Conservation (phyloP, 108 stramenopile genomes). For the Phaeodactylum tricornutum region DNA sequence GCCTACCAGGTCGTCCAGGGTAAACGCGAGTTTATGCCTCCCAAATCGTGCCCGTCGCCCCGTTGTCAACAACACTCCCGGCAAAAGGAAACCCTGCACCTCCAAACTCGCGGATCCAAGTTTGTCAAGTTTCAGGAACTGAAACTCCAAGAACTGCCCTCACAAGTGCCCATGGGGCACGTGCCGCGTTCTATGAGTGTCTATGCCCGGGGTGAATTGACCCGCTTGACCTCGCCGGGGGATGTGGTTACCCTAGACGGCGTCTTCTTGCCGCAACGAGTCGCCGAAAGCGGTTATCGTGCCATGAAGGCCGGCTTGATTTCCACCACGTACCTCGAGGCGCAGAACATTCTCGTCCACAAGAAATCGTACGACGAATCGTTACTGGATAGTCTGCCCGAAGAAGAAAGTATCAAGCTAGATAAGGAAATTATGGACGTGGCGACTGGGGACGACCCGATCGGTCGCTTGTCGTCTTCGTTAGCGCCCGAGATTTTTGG, state of each 20-base stretch:
- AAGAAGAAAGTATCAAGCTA: conserved; percentile 40
- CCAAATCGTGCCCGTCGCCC: conserved; percentile 51
- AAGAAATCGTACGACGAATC: conserved; percentile 85
- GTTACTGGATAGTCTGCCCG: conserved; percentile 23
- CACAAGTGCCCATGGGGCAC: conserved; percentile 97
- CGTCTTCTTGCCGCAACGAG: conserved; percentile 83
- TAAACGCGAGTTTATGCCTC: conserved; percentile 74
- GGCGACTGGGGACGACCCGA: conserved; percentile 63
- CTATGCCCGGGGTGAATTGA: conserved; percentile 85
- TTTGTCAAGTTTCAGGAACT: conserved; percentile 97
- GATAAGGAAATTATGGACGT: conserved; percentile 48
- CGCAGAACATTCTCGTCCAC: conserved; percentile 75
- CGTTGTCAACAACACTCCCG: conserved; percentile 28
- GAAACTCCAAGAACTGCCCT: conserved; percentile 92
- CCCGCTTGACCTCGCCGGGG: conserved; percentile 83
- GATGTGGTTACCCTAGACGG: conserved; percentile 93
- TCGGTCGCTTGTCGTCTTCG: conserved; percentile 57
- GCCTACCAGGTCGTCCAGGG: conserved; percentile 85
- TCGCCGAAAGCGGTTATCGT: conserved; percentile 62
- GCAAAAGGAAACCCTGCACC: conserved; percentile 45
- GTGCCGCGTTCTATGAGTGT: conserved; percentile 89
- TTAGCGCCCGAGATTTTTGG: conserved; percentile 99
- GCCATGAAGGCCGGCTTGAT: conserved; percentile 92
- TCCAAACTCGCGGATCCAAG: conserved; percentile 92
- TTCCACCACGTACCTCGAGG: conserved; percentile 86